A percentile compares a stretch with the other conserved stretches of the same genome.
Conservation (phyloP, 371 early-diverging fungal species). For the Dichotomocladium elegans region DNA sequence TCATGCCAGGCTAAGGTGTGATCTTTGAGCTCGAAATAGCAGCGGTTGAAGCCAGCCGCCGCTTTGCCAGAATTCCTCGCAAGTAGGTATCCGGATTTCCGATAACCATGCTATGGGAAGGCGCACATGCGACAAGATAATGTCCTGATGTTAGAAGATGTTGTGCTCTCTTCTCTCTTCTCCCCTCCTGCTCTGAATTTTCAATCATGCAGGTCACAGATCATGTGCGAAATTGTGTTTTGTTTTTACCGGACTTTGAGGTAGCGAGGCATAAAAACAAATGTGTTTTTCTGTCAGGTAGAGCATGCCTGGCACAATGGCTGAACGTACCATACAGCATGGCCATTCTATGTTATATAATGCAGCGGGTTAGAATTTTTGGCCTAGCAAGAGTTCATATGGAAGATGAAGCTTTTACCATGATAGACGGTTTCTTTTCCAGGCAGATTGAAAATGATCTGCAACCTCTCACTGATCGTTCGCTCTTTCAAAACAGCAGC, state of each 20-base stretch:
- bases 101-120: constrained; percentile 38
- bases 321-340: constrained; percentile 69
- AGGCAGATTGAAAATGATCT: constrained; percentile 57
- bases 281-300: constrained; percentile 68
- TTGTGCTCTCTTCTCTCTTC: too few relatives aligned
- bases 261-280: constrained; percentile 71
- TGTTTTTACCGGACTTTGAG: constrained; percentile 39
- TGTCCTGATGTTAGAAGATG: too few relatives aligned
- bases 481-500: constrained; percentile 16
- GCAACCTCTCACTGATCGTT: constrained; percentile 54
- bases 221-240: too few relatives aligned
- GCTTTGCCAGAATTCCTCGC: constrained; percentile 43
- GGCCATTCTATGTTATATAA: constrained; percentile 55
- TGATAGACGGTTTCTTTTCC: constrained; percentile 48
- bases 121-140: background rate
- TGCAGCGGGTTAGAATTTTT: too few relatives aligned
- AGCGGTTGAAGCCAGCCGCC: constrained; percentile 44
- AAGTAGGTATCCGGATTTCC: constrained; percentile 63
- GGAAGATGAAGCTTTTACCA: too few relatives aligned
- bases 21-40: constrained; percentile 69
- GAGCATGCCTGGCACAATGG: constrained; percentile 67
- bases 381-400: too few relatives aligned
- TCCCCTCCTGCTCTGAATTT: too few relatives aligned
- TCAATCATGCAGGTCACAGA: too few relatives aligned
- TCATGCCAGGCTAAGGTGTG: constrained; percentile 62